Percentiles rank a stretch among this genome's conserved stretches.
phyloP scores from a whole-genome alignment of 305 asterid species.

The Nicotiana rustica region DNA sequence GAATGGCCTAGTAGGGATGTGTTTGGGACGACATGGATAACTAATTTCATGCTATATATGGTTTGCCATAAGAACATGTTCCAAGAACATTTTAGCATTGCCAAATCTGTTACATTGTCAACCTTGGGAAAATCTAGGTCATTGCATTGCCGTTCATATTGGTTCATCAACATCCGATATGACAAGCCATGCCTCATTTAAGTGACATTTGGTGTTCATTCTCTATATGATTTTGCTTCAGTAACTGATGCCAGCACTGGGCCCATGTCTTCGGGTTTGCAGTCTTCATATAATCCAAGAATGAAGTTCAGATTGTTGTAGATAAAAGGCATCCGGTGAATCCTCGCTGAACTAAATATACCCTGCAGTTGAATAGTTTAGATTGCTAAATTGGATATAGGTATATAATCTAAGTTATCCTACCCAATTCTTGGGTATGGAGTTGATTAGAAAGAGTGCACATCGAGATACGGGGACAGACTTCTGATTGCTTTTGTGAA shows the following conservation, averaged over 20 bases:
- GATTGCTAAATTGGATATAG: not conserved
- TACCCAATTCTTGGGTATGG: not conserved
- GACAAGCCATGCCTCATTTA: not conserved
- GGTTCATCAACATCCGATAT: constrained; percentile 5
- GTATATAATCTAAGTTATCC: not conserved
- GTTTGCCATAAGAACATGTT: not conserved
- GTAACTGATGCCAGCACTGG: not conserved
- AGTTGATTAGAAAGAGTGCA: not conserved
- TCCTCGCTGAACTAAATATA: not conserved
- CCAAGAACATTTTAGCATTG: not conserved
- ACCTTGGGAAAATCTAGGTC: not conserved
- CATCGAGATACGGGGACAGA: not conserved
- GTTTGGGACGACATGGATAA: not conserved
- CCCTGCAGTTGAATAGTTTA: not conserved
- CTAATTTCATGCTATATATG: not conserved
- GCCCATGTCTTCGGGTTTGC: not conserved
- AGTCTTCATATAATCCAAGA: not conserved
- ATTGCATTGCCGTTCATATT: not conserved
- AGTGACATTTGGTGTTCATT: not conserved
- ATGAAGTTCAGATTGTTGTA: not conserved
- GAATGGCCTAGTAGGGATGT: not conserved
- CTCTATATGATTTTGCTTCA: not conserved
- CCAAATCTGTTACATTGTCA: constrained; percentile 21
- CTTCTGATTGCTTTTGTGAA: not conserved
- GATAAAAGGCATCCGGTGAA: not conserved